Evolutionary conservation across 192 early-diverging fungal genomes (phyloP).

Genomic region (Pilaira anomala): DNA sequence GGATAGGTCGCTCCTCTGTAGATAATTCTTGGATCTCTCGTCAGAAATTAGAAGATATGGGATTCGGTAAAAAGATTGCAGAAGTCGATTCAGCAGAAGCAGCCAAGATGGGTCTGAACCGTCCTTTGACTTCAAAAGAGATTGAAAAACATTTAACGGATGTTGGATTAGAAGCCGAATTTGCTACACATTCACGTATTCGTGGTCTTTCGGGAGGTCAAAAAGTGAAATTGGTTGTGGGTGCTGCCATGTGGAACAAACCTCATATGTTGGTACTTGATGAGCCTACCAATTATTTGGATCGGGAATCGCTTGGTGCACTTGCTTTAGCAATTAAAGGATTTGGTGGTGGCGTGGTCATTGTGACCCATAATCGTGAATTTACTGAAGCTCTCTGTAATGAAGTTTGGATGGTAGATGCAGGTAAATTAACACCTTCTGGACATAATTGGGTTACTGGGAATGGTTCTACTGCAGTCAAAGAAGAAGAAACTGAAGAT

Average conservation of each 20-base stretch:
- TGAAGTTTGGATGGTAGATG: conserved; percentile 74
- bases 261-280: conserved; percentile 92
- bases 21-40: conserved; percentile 73
- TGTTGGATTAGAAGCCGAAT: conserved; percentile 73
- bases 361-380: conserved; percentile 82
- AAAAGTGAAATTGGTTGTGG: conserved; percentile 86
- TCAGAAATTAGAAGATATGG: conserved; percentile 68
- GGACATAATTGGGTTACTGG: conserved; percentile 53
- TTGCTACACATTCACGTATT: conserved; percentile 69
- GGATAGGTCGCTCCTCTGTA: conserved; percentile 56
- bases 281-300: conserved; percentile 78
- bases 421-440: conserved; percentile 49
- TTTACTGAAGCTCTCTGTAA: conserved; percentile 70
- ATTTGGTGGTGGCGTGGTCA: conserved; percentile 78
- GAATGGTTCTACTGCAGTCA: conserved; percentile 45
- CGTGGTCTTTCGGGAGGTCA: conserved; percentile 73
- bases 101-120: conserved; percentile 68
- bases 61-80: conserved; percentile 74
- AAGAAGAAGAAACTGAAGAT: conserved; percentile 47
- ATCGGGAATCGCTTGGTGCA: conserved; percentile 60
- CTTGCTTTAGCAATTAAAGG: conserved; percentile 73
- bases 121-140: conserved; percentile 67
- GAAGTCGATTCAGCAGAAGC: conserved; percentile 76
- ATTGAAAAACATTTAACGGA: conserved; percentile 73
- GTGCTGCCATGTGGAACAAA: conserved; percentile 80